phyloP scores from a whole-genome alignment of 2,329 filamentous ascomycete species.

The Elsinoe perseae region DNA sequence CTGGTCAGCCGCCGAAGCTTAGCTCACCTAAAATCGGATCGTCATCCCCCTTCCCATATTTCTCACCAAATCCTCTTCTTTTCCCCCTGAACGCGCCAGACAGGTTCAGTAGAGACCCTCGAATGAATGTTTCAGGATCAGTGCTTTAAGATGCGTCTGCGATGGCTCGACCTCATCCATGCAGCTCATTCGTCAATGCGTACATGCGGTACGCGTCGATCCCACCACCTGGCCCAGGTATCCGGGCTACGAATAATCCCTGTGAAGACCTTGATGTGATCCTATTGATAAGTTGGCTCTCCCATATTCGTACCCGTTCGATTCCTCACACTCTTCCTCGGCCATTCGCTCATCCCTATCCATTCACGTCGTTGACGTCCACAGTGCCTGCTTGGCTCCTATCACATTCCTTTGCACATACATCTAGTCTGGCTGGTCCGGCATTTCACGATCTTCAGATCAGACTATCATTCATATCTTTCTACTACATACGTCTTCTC shows the following conservation, averaged over 20 bases:
- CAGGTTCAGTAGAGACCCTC: no score
- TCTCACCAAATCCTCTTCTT: no score
- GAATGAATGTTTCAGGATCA: no score
- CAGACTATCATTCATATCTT: no score
- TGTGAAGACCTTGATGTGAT: not conserved
- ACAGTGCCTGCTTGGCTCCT: slow-evolving; percentile 2
- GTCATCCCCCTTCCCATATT: no score
- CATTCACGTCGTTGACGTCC: not conserved
- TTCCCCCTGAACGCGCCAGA: no score
- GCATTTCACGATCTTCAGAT: not conserved
- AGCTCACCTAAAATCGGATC: no score
- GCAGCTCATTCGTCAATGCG: not conserved
- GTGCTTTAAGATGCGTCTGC: no score
- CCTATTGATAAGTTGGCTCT: not conserved
- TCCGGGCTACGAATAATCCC: not conserved
- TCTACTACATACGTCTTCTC: no score
- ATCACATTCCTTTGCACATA: not conserved
- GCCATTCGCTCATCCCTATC: not conserved
- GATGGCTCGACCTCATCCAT: not conserved
- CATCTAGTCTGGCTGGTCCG: slow-evolving; percentile 4
- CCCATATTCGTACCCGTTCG: not conserved
- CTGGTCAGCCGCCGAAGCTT: no score
- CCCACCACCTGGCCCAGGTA: not conserved
- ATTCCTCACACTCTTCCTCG: not conserved
- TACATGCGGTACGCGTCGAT: slow-evolving; percentile 1